Evolutionary conservation across 306 rosid species (phyloP).

Genomic region (Dalbergia oliveri): DNA sequence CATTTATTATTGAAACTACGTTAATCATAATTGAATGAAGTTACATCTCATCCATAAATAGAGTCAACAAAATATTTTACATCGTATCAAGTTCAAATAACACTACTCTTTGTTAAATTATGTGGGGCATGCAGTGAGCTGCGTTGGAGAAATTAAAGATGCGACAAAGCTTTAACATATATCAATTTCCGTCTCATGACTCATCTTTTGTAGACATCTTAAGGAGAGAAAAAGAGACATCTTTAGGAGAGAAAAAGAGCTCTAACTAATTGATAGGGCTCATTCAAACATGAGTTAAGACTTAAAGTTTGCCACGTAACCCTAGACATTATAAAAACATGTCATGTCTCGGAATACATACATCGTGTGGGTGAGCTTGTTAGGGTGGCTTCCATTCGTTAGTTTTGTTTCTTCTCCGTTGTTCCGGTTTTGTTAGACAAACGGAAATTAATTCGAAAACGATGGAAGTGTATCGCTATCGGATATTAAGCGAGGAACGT

Average conservation of each 20-base stretch:
- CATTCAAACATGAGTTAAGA: constrained; percentile 27
- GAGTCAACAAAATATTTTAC: too few species aligned
- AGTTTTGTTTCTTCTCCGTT: constrained; percentile 37
- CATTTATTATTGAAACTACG: too few species aligned
- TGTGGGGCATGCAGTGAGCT: constrained; percentile 21
- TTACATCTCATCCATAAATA: too few species aligned
- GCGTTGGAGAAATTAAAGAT: constrained; percentile 38
- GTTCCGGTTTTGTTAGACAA: constrained; percentile 31
- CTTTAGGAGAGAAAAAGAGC: not conserved
- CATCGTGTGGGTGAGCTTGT: constrained; percentile 33
- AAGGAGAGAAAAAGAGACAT: not conserved
- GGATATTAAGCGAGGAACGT: not conserved
- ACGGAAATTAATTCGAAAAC: constrained; percentile 39
- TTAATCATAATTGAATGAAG: too few species aligned
- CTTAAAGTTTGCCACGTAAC: constrained; percentile 47
- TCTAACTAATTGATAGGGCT: not conserved
- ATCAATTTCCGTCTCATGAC: constrained; percentile 32
- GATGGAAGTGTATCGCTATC: constrained; percentile 6
- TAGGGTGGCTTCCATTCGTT: constrained; percentile 31
- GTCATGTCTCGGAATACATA: constrained; percentile 13
- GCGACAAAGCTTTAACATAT: constrained; percentile 44
- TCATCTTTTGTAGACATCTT: not conserved
- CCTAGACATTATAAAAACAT: constrained; percentile 5
- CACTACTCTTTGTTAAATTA: not conserved
- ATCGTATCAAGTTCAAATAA: too few species aligned